phyloP scores from a whole-genome alignment of 768 basidiomycete species.

The Naganishia vishniacii region DNA sequence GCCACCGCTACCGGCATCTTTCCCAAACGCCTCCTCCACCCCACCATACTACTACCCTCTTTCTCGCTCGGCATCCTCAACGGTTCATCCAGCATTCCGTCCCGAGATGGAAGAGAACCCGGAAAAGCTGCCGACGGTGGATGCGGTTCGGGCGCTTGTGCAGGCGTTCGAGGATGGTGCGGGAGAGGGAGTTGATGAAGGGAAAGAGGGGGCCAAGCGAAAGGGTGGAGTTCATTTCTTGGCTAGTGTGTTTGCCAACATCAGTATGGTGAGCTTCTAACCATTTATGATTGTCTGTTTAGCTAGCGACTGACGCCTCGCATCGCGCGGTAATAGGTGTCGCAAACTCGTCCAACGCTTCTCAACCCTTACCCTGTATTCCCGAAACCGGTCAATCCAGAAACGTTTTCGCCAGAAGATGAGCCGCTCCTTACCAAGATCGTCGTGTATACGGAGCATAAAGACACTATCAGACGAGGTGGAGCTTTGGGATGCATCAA shows the following conservation, averaged over 20 bases:
- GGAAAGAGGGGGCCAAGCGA: constrained; percentile 45
- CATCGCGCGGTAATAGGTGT: no score
- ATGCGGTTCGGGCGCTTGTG: constrained; percentile 72
- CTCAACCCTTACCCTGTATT: constrained; percentile 61
- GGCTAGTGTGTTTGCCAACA: constrained; percentile 87
- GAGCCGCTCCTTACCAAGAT: constrained; percentile 82
- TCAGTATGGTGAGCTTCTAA: constrained; percentile 63
- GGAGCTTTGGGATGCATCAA: constrained; percentile 73
- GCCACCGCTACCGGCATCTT: constrained; percentile 3
- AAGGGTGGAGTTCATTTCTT: constrained; percentile 86
- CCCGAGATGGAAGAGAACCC: constrained; percentile 54
- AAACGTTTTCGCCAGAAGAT: constrained; percentile 45
- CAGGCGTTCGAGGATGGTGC: constrained; percentile 82
- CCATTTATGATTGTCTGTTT: no score
- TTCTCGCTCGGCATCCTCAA: constrained; percentile 73
- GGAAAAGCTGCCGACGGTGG: constrained; percentile 49
- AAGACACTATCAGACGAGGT: constrained; percentile 74
- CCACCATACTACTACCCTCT: constrained; percentile 65
- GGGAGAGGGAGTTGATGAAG: constrained; percentile 54
- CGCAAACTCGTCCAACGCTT: constrained; percentile 72
- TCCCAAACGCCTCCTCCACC: constrained; percentile 47
- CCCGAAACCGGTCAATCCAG: constrained; percentile 48
- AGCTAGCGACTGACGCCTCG: no score
- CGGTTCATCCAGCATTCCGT: constrained; percentile 59
- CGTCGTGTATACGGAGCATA: constrained; percentile 81